Percentiles rank a stretch among this genome's conserved stretches.
phyloP scores from a whole-genome alignment of 805 yeast genomes.

The Vanderwaltozyma polyspora region DNA sequence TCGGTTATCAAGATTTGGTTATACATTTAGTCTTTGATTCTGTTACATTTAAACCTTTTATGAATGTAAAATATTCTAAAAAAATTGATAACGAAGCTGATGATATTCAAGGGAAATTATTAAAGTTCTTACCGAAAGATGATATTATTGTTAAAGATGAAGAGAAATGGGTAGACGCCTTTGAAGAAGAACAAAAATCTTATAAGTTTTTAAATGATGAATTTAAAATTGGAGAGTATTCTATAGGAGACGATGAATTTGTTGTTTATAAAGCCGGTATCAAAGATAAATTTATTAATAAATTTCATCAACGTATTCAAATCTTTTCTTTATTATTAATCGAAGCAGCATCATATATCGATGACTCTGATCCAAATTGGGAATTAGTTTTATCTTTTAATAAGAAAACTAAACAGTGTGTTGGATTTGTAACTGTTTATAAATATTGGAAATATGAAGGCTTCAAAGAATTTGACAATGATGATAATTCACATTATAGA shows the following conservation, averaged over 20 bases:
- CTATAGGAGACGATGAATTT: constrained; percentile 30
- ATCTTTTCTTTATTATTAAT: constrained; percentile 74
- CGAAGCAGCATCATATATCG: constrained; percentile 90
- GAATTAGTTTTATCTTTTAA: constrained; percentile 49
- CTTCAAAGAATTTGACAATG: constrained; percentile 36
- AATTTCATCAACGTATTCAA: constrained; percentile 59
- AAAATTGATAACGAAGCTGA: constrained; percentile 44
- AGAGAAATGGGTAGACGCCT: constrained; percentile 49
- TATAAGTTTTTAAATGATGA: constrained; percentile 34
- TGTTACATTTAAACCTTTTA: constrained; percentile 58
- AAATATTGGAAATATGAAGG: constrained; percentile 70
- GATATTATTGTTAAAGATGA: constrained; percentile 54
- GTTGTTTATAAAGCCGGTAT: constrained; percentile 38
- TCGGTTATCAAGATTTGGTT: constrained; percentile 64
- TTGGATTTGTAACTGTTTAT: constrained; percentile 78
- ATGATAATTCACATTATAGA: constrained; percentile 32
- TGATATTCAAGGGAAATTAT: constrained; percentile 46
- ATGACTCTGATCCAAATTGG: constrained; percentile 68
- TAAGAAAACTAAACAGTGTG: constrained; percentile 33
- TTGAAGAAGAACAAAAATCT: constrained; percentile 36
- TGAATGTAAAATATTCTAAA: constrained; percentile 45
- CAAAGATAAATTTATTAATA: constrained; percentile 28
- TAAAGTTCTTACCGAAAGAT: constrained; percentile 47
- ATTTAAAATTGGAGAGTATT: constrained; percentile 25
- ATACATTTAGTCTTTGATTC: constrained; percentile 67